Conservation (phyloP, 768 basidiomycete genomes). For the Tulasnella sp. region DNA sequence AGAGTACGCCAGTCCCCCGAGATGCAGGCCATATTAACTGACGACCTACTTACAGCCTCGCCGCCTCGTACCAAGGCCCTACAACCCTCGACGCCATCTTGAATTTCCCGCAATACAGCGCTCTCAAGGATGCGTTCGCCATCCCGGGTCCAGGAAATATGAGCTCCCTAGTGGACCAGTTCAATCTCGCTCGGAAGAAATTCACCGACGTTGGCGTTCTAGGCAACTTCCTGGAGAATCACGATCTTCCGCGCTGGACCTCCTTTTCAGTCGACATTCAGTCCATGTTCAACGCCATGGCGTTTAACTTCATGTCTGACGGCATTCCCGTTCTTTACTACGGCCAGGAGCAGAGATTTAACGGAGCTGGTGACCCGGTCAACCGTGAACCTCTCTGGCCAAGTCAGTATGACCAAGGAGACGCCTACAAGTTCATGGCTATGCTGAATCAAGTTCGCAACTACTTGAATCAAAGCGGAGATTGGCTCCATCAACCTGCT, state of each 20-base stretch:
- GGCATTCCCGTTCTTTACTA: constrained; percentile 82
- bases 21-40: neutral
- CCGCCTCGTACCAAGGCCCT: constrained; percentile 54
- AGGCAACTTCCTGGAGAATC: constrained; percentile 76
- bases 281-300: constrained; percentile 63
- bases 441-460: constrained; percentile 61
- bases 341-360: constrained; percentile 68
- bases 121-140: constrained; percentile 55
- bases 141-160: constrained; percentile 63
- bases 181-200: constrained; percentile 45
- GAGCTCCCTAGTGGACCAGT: constrained; percentile 45
- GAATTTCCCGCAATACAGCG: constrained; percentile 62
- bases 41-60: constrained; percentile 34
- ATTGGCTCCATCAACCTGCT: constrained; percentile 47
- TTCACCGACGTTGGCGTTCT: constrained; percentile 37
- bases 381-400: constrained; percentile 75
- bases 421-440: constrained; percentile 49
- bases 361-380: constrained; percentile 59
- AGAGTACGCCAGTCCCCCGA: constrained; percentile 16
- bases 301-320: constrained; percentile 66
- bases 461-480: constrained; percentile 45
- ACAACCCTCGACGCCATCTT: constrained; percentile 58
- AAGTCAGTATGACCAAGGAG: constrained; percentile 52
- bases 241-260: constrained; percentile 67
- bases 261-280: constrained; percentile 66